Evolutionary conservation across 129 eudicot genomes (phyloP), one percentile per base, ranked within the genome.

Genomic region (Centaurea solstitialis): DNA sequence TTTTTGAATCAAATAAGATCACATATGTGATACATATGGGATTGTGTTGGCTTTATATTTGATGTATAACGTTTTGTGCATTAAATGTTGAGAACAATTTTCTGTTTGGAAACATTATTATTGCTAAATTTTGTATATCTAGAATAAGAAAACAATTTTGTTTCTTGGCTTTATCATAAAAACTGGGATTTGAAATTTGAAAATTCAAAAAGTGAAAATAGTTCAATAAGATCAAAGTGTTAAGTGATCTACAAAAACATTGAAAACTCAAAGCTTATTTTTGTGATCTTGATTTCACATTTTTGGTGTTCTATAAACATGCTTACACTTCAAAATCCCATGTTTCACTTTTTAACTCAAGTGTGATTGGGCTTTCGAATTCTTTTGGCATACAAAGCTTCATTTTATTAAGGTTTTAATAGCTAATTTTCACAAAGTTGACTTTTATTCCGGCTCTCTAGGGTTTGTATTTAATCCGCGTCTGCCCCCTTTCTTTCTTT

Each of bases 401-500:
- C 9, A 12, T 70, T 79, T 37, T 68, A 13, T 57, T 57, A 41
- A 37, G 62, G 20, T 8, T 23, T 57, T 71, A 77, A 57, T 79
- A 78, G 33, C 50, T 10, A 41, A 2, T 30, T 18, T 45, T 39
- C 68, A 18, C 72, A 73, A 72, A 37, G 73, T 61, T 35, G 79
- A 73, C 73, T 72, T 80, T 37, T 11, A 40, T 38, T 45, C 61
- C 18, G 40, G 7, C 73, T 11, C 70, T 59, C 74, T 80, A 80
- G 79, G 79, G 84, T 64, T 80, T 64, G 15, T 61, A 65, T 73
- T 62, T 17, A 68, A 40, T 65, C 18, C 35, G 4, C 5, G 37
- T 33, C 37, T 33, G 23, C 50, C 84, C 84, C 75, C 53, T 64
- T 70, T 73, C 68, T 10, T 40, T 64, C 5, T 45, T 37, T 13